These are phyloP conservation scores for Dendrobium catenatum DNA, from an alignment of 106 monocot genomes.

Conservation along the genomic window DNA sequence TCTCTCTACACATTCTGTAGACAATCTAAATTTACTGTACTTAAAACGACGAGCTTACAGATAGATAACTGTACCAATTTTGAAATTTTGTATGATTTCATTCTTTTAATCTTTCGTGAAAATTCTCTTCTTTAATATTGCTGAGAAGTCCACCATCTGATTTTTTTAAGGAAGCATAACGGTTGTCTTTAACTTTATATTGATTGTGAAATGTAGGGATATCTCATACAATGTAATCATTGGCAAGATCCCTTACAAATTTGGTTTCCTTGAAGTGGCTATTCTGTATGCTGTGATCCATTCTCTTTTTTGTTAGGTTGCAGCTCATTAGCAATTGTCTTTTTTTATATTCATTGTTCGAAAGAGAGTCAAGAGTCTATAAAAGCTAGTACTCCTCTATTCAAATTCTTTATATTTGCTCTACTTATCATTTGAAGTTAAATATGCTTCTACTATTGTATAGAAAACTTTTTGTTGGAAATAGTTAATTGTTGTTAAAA, in stretches of 20 bases:
- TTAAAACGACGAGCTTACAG: neutral
- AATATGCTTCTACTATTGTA: no score
- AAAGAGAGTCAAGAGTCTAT: neutral
- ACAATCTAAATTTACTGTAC: neutral
- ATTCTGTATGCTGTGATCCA: slow-evolving; percentile 52
- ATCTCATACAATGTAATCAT: slow-evolving; percentile 87
- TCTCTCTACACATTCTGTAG: neutral
- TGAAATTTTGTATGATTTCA: slow-evolving; percentile 69
- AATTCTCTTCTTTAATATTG: neutral
- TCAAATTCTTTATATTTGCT: no score
- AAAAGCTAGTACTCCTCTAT: neutral
- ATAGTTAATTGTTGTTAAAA: no score
- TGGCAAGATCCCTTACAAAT: slow-evolving; percentile 95
- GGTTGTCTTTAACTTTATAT: neutral
- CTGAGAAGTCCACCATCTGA: neutral
- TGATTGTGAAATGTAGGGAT: slow-evolving; percentile 46
- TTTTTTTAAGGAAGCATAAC: no score
- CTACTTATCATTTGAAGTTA: no score
- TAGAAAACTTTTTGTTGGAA: no score
- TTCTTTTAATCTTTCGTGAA: neutral
- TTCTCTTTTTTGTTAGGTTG: neutral
- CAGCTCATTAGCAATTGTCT: neutral
- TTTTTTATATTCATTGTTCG: neutral
- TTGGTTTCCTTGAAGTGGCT: slow-evolving; percentile 97
- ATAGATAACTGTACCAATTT: slow-evolving; percentile 77